Evolutionary conservation across 2,329 filamentous ascomycete genomes (phyloP).

Genomic region (Fusarium coffeatum): DNA sequence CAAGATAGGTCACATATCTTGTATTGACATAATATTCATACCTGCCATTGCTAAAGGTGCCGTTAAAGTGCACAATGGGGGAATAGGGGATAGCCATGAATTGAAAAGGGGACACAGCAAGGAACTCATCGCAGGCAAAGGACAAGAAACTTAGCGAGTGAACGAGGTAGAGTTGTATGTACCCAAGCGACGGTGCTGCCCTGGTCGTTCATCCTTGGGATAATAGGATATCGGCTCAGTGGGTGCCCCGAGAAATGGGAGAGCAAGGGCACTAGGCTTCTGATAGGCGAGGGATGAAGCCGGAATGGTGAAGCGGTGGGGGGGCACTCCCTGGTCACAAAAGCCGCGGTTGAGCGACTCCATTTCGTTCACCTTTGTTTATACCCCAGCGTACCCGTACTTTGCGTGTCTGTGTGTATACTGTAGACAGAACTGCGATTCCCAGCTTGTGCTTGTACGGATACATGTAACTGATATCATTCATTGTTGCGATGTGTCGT

Average conservation of each 20-base stretch:
- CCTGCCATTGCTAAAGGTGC: background rate
- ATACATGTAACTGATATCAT: conserved; percentile 1
- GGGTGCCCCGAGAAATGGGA: conserved; percentile 38
- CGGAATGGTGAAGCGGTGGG: conserved; percentile 40
- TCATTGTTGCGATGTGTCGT: background rate
- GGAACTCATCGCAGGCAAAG: conserved; percentile 3
- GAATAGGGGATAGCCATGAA: conserved; percentile 23
- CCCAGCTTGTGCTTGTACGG: background rate
- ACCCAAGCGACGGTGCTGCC: conserved; percentile 28
- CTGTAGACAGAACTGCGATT: background rate
- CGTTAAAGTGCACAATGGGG: background rate
- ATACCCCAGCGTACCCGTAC: conserved; percentile 18
- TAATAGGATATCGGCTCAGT: conserved; percentile 36
- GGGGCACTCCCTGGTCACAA: conserved; percentile 35
- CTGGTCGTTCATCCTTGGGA: conserved; percentile 25
- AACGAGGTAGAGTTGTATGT: conserved; percentile 18
- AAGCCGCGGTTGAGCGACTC: conserved; percentile 30
- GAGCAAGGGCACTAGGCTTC: conserved; percentile 36
- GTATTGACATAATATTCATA: conserved; percentile 13
- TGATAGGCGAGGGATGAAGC: conserved; percentile 43
- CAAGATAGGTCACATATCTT: conserved; percentile 9
- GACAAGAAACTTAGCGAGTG: conserved; percentile 16
- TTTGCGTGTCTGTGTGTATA: background rate
- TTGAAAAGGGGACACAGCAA: conserved; percentile 9
- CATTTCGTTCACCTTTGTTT: conserved; percentile 31